Base-by-base conservation (phyloP, 805 yeast species). In the Scheffersomyces spartinae region DNA sequence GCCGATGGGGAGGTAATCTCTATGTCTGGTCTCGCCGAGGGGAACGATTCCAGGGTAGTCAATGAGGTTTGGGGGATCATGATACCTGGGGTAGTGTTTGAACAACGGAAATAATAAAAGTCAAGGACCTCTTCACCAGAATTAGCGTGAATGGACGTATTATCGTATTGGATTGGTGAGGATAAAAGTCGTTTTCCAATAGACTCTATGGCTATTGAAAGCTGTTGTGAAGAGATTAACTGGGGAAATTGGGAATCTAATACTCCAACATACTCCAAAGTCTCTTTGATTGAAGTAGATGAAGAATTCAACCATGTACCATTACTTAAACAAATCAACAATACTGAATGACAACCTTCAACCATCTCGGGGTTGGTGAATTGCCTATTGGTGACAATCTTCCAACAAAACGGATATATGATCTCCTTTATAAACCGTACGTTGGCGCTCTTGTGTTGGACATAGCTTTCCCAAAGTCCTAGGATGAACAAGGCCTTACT, bases 261-360 rank as follows among this genome's bases (percentile, higher is more conserved):
- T 12, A 70, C 47, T 4, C 54, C 54, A 6, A 71, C 43, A 37
- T 77, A 77, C 18, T 45, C 26, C 20, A 52, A 31, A 12, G 44
- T 40, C 21, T 43, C 42, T 7, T 31, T 26, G 7, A 50, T n/a
- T n/a, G n/a, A n/a, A n/a, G n/a, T n/a, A n/a, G n/a, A n/a, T n/a
- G n/a, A n/a, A n/a, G n/a, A n/a, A n/a, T n/a, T n/a, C n/a, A n/a
- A n/a, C n/a, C n/a, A n/a, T n/a, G n/a, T n/a, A n/a, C n/a, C n/a
- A n/a, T n/a, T n/a, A n/a, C n/a, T n/a, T n/a, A n/a, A n/a, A 26
- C 50, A 53, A 7, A 53, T 42, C 17, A 60, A 39, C 11, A 60
- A 32, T 1, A 75, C 77, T 0, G 84, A 72, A 42, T 79, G 88
- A 1, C 74, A 59, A 0, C 76, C 68, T 40, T 79, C 88, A 7